Conservation (phyloP, 2,329 filamentous ascomycete species). For the Corniculantispora saksenae region DNA sequence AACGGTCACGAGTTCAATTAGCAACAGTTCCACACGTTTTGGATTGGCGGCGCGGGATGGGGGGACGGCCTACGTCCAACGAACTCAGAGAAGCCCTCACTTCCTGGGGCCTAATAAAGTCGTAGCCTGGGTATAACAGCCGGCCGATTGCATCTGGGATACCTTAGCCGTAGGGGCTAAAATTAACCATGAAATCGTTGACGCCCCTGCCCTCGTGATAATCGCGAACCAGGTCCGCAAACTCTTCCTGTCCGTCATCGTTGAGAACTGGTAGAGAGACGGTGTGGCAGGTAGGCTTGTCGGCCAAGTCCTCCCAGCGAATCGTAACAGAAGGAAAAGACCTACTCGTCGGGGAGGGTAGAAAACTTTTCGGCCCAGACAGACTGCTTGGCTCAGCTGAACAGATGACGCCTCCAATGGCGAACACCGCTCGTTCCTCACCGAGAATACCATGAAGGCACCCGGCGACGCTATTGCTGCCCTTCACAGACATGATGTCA, state of each 20-base stretch:
- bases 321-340: not conserved
- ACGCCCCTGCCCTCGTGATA: not conserved
- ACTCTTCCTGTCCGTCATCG: not conserved
- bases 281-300: not conserved
- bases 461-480: not conserved
- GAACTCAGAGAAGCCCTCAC: constrained; percentile 1
- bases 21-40: constrained; percentile 2
- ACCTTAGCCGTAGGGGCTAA: not conserved
- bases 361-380: not conserved
- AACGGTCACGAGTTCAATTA: not conserved
- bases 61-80: not conserved
- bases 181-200: not conserved
- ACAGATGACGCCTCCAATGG: not conserved
- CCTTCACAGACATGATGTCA: not conserved
- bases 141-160: not conserved
- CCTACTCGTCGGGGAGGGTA: not conserved
- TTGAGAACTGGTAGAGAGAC: not conserved
- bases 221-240: not conserved
- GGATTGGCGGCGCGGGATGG: constrained; percentile 2
- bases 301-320: not conserved
- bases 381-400: not conserved
- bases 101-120: not conserved
- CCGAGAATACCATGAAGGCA: not conserved
- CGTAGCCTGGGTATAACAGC: constrained; percentile 4
- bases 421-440: not conserved